phyloP scores from a whole-genome alignment of 345 rosid species.

The Noccaea caerulescens region DNA sequence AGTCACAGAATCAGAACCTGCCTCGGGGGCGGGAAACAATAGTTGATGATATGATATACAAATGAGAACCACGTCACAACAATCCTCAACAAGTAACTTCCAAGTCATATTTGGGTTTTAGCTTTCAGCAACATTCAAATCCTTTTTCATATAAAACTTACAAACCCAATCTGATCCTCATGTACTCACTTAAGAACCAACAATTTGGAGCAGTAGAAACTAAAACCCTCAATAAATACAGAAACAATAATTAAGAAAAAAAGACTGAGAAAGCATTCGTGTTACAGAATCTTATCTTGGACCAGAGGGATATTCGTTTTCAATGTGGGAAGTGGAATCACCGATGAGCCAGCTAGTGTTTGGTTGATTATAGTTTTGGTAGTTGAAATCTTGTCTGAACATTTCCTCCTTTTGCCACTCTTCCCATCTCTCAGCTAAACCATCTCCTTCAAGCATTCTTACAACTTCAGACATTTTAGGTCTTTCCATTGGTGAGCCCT shows the following conservation, averaged over 20 bases:
- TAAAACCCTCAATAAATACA: slow-evolving; percentile 42
- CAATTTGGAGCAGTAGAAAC: slow-evolving; percentile 31
- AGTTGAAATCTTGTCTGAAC: slow-evolving; percentile 44
- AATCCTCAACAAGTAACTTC: slow-evolving; percentile 6
- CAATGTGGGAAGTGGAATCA: slow-evolving; percentile 46
- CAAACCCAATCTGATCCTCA: slow-evolving; percentile 39
- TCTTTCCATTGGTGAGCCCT: slow-evolving; percentile 79
- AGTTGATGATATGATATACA: slow-evolving; percentile 12
- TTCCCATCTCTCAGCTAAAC: slow-evolving; percentile 98
- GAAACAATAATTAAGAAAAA: neutral
- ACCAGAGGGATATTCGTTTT: slow-evolving; percentile 46
- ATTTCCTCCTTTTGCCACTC: slow-evolving; percentile 94
- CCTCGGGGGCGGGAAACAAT: neutral
- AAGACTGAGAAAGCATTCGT: slow-evolving; percentile 11
- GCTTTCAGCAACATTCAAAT: slow-evolving; percentile 42
- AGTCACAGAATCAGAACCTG: neutral
- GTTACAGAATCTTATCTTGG: slow-evolving; percentile 39
- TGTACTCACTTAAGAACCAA: slow-evolving; percentile 43
- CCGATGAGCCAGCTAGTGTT: slow-evolving; percentile 42
- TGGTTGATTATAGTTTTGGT: slow-evolving; percentile 28
- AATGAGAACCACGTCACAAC: slow-evolving; percentile 20
- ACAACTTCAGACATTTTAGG: slow-evolving; percentile 98
- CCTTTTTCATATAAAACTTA: slow-evolving; percentile 36
- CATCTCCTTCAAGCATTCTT: slow-evolving; percentile 98
- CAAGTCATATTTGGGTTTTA: slow-evolving; percentile 29